These are phyloP conservation scores for Besnoitia besnoiti DNA, from an alignment of 169 alveolate species.

Conservation along the genomic window DNA sequence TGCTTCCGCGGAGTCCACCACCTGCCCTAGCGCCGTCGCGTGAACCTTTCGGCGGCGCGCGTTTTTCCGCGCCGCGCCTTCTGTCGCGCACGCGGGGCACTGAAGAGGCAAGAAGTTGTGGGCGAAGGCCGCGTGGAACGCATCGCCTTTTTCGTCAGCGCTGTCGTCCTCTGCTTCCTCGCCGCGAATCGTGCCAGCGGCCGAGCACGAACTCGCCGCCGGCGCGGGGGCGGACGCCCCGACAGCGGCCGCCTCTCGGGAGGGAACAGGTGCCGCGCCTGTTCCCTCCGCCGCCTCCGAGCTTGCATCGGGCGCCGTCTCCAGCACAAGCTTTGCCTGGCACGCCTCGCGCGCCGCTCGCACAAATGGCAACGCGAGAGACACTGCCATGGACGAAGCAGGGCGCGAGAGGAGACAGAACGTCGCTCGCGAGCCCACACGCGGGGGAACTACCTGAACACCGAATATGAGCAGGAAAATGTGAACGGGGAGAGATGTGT, in stretches of 20 bases:
- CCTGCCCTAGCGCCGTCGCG: background rate
- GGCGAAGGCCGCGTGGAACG: background rate
- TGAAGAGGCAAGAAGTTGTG: background rate
- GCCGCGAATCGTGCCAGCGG: background rate
- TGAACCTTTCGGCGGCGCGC: background rate
- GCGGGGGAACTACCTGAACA: constrained; percentile 30
- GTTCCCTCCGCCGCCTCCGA: too few relatives aligned
- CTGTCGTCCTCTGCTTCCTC: too few relatives aligned
- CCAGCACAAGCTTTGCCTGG: background rate
- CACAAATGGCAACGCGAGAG: background rate
- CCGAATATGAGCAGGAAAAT: too few relatives aligned
- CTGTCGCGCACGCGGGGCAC: constrained; percentile 22
- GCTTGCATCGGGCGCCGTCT: background rate
- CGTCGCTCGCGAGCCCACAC: background rate
- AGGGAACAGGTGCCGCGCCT: background rate
- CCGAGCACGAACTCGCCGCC: background rate
- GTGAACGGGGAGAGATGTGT: too few relatives aligned
- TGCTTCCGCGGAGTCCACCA: background rate
- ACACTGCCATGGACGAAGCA: background rate
- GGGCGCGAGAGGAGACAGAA: constrained; percentile 36
- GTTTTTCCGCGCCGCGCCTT: too few relatives aligned
- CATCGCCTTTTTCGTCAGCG: too few relatives aligned
- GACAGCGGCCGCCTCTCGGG: background rate
- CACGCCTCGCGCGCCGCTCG: background rate
- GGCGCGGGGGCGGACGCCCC: background rate